Base-by-base conservation (phyloP, 495 filamentous ascomycete species). In the Elasticomyces elasticus region DNA sequence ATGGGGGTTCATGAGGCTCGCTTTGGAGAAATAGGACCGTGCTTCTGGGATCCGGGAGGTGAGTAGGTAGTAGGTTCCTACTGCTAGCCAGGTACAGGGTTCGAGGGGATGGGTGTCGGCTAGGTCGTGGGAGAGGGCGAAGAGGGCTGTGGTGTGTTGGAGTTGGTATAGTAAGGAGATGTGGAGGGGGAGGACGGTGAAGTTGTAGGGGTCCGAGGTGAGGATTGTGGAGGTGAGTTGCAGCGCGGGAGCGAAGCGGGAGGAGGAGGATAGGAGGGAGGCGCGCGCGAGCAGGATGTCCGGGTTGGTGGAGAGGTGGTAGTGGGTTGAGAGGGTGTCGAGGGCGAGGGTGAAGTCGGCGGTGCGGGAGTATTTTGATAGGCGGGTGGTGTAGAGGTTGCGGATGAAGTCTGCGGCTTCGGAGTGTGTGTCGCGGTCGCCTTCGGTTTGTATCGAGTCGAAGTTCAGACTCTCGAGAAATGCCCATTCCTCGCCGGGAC, bases 311-410 rank as follows among this genome's bases (percentile, higher is more conserved):
- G 80, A 73, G 27, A 99, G 82, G 50, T 90, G 92, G 69, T 97
- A 97, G 64, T 95, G 89, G 0, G 89, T 94, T 4, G 86, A 85
- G 12, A 99, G 80, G 0, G 84, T 88, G 67, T 99, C 92, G 25
- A 86, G 85, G 6, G 92, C 91, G n/a, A 81, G 77, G 26, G 82
- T 85, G 64, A 97, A 87, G 20, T 87, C 79, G 13, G 76, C 71
- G 0, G 91, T 89, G 50, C 92, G 88, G 31, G 89, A 84, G 69
- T 97, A 97, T 66, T 97, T 99, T 35, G 92, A 96, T 19, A 99
- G 77, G 20, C 90, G 83, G 1, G 94, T 97, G 6, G 87, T 95
- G 74, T 96, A 99, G 35, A 99, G 84, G 84, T 95, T 92, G 65
- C 85, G 91, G 5, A 88, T 87, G 66, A 97, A 96, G 54, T 95